Evolutionary conservation across 345 rosid genomes (phyloP).

Genomic region (Alliaria petiolata): DNA sequence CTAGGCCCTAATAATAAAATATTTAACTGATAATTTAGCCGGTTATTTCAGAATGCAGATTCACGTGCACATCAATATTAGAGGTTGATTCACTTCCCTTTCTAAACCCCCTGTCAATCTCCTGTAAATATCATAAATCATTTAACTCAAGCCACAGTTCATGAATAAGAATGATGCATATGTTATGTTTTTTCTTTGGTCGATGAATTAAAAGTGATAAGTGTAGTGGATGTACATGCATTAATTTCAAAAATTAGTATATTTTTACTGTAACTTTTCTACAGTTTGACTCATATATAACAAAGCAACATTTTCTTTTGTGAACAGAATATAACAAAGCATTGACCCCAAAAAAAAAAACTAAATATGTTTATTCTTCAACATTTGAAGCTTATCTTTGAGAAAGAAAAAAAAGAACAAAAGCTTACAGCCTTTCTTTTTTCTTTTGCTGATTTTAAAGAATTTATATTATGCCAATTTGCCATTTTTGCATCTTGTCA

Average conservation of each 20-base stretch:
- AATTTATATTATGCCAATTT: constrained; percentile 9
- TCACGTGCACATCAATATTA: neutral
- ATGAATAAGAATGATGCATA: neutral
- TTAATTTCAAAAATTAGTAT: neutral
- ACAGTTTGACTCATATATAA: neutral
- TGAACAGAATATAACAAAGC: too few relatives aligned
- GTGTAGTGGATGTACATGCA: neutral
- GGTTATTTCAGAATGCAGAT: neutral
- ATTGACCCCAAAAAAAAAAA: neutral
- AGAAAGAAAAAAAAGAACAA: neutral
- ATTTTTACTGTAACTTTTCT: neutral
- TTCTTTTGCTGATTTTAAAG: constrained; percentile 1
- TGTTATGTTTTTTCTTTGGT: neutral
- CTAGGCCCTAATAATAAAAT: neutral
- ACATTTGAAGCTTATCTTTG: constrained; percentile 14
- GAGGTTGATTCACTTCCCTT: neutral
- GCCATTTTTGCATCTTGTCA: constrained; percentile 19
- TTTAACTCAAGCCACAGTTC: neutral
- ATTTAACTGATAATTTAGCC: neutral
- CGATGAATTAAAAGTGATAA: too few relatives aligned
- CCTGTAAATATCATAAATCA: neutral
- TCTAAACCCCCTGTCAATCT: neutral
- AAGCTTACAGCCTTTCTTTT: constrained; percentile 27
- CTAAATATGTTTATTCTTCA: neutral
- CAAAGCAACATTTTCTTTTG: neutral